Conservation (phyloP, 2,329 filamentous ascomycete genomes). For the Aureobasidium sp. region DNA sequence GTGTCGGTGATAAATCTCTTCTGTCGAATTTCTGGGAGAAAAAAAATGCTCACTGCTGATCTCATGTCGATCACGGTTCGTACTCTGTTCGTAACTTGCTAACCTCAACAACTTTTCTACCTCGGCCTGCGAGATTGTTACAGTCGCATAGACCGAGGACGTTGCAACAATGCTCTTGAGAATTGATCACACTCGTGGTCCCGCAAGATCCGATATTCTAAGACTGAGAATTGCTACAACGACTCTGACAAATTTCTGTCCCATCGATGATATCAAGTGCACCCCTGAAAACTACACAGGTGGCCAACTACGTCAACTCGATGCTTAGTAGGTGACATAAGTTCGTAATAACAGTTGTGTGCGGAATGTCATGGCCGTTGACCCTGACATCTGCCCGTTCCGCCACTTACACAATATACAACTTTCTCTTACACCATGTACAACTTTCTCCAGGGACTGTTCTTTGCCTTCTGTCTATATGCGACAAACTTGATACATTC, state of each 20-base stretch:
- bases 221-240: neutral
- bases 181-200: neutral
- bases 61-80: neutral
- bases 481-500: neutral
- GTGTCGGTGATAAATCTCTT: neutral
- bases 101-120: neutral
- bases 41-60: neutral
- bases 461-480: neutral
- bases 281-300: too few relatives aligned
- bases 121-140: neutral
- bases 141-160: neutral
- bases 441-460: too few relatives aligned
- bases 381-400: neutral
- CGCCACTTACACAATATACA: neutral
- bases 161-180: too few relatives aligned
- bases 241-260: neutral
- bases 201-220: neutral
- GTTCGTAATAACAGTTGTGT: too few relatives aligned
- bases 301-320: neutral
- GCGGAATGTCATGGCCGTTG: neutral
- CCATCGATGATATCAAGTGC: neutral
- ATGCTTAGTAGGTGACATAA: neutral
- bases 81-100: slow-evolving; percentile 1
- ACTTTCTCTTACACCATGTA: neutral
- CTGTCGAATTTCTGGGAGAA: neutral